Conservation (phyloP, 2,329 filamentous ascomycete species). For the Botrytis porri region DNA sequence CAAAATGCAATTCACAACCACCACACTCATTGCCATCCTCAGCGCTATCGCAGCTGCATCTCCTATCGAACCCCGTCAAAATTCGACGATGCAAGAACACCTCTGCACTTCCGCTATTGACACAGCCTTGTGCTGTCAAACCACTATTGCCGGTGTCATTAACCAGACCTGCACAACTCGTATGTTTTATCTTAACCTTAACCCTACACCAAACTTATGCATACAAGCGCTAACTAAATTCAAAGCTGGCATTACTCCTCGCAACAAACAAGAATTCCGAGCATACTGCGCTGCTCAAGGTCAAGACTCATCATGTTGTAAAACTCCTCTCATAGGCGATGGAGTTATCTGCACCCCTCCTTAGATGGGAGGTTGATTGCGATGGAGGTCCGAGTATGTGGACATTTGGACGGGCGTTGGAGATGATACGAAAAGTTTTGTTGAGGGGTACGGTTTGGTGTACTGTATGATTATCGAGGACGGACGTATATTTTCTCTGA, state of each 20-base stretch:
- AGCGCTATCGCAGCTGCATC: constrained; percentile 34
- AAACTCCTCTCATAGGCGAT: neutral
- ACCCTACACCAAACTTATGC: neutral
- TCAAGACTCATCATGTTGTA: neutral
- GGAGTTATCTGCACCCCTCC: neutral
- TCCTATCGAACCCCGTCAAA: constrained; percentile 17
- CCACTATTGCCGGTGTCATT: constrained; percentile 56
- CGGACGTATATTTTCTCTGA: neutral
- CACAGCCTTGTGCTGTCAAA: constrained; percentile 57
- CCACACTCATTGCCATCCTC: constrained; percentile 16
- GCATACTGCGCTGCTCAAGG: constrained; percentile 27
- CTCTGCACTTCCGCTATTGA: constrained; percentile 29
- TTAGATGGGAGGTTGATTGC: neutral
- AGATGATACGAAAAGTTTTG: neutral
- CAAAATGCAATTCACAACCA: constrained; percentile 12
- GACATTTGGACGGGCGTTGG: neutral
- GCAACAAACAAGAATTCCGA: constrained; percentile 42
- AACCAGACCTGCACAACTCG: constrained; percentile 56
- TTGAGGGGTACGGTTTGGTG: neutral
- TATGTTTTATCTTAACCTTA: constrained; percentile 39
- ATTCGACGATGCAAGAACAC: neutral
- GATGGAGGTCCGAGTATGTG: neutral
- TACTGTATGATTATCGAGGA: neutral
- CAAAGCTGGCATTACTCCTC: constrained; percentile 40
- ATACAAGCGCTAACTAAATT: neutral